These are phyloP conservation scores for Rhododendron williamsianum DNA, from an alignment of 148 eudicot species.

Conservation along the genomic window DNA sequence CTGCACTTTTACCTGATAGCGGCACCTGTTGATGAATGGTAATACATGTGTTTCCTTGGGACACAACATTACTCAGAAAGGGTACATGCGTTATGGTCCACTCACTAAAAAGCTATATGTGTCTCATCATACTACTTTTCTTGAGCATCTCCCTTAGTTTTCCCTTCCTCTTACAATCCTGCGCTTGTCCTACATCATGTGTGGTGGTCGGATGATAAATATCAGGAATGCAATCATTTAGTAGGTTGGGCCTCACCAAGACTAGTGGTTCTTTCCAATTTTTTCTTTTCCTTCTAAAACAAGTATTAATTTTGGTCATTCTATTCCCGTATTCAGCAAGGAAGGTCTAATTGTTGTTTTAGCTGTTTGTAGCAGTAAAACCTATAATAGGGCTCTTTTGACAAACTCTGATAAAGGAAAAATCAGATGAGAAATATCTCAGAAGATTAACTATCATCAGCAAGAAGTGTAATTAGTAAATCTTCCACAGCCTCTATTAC, in stretches of 20 bases:
- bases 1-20: not conserved
- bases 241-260: not conserved
- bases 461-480: not conserved
- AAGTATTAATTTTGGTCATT: not conserved
- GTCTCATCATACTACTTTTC: not conserved
- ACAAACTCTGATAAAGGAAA: not conserved
- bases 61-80: not conserved
- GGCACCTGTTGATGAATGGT: no score
- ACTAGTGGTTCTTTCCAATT: not conserved
- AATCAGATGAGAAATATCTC: not conserved
- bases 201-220: not conserved
- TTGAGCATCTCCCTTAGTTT: not conserved
- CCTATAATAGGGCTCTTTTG: not conserved
- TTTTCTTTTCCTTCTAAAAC: not conserved
- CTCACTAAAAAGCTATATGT: not conserved
- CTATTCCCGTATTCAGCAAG: not conserved
- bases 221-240: not conserved
- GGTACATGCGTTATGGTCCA: not conserved
- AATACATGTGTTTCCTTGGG: not conserved
- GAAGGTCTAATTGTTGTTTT: not conserved
- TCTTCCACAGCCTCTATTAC: not conserved
- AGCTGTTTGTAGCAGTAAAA: not conserved
- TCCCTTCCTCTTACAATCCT: not conserved
- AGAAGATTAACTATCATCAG: not conserved
- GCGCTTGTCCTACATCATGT: not conserved